Evolutionary conservation across 2,329 filamentous ascomycete genomes (phyloP).

Genomic region (Fusarium camptoceras): DNA sequence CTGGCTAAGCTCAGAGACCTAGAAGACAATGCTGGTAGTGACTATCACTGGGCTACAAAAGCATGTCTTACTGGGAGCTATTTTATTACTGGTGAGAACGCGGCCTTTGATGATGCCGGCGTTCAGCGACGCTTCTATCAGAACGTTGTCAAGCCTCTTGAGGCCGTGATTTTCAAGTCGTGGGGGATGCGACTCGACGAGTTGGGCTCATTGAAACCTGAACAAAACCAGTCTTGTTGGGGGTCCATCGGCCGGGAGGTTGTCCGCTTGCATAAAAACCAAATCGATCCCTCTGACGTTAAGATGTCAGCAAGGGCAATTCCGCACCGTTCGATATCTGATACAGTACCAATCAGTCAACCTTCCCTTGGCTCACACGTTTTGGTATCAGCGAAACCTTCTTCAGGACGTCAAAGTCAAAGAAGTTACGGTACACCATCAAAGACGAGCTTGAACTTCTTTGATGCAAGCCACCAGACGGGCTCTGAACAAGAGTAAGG

Average conservation of each 20-base stretch:
- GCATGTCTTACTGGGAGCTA: background rate
- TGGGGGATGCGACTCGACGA: background rate
- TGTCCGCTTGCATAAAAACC: background rate
- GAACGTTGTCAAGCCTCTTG: slow-evolving; percentile 1
- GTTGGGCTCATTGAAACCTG: background rate
- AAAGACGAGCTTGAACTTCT: background rate
- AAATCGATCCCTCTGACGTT: background rate
- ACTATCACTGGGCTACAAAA: background rate
- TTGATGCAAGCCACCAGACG: background rate
- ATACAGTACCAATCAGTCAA: background rate
- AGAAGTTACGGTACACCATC: background rate
- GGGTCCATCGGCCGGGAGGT: background rate
- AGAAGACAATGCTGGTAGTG: background rate
- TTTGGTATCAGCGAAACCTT: background rate
- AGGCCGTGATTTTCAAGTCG: background rate
- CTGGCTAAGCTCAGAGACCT: background rate
- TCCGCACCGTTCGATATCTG: background rate
- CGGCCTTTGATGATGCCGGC: background rate
- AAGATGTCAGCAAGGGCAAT: background rate
- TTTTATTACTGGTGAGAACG: background rate
- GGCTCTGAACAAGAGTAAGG: background rate
- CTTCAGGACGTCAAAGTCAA: background rate
- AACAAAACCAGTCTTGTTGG: background rate
- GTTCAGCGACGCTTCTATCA: slow-evolving; percentile 5
- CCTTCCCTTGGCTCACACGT: background rate